Percentiles rank a stretch among this genome's conserved stretches.
These are phyloP conservation scores for Fusarium sp. DNA, from an alignment of 2,329 filamentous ascomycete genomes.

Conservation along the genomic window DNA sequence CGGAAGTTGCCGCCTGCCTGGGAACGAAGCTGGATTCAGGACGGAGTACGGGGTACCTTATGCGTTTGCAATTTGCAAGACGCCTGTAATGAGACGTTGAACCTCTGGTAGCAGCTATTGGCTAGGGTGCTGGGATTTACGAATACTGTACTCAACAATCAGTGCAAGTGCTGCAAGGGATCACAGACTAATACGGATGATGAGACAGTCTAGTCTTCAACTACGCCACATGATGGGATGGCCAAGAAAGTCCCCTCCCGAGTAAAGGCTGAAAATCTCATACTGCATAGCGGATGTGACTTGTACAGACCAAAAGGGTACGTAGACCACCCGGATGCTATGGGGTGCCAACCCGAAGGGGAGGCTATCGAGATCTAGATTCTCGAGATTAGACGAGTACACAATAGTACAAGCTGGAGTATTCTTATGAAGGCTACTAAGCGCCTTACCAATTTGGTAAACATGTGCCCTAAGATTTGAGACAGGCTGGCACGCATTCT, in stretches of 20 bases:
- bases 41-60: neutral
- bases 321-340: neutral
- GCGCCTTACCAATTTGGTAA: neutral
- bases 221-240: slow-evolving; percentile 3
- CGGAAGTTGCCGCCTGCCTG: slow-evolving; percentile 8
- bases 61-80: neutral
- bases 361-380: slow-evolving; percentile 30
- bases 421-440: neutral
- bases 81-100: slow-evolving; percentile 3
- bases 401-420: neutral
- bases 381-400: slow-evolving; percentile 27
- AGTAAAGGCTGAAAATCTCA: neutral
- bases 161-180: neutral
- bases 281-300: neutral
- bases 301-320: neutral
- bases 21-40: neutral
- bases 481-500: neutral
- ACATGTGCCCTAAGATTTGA: neutral
- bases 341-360: neutral
- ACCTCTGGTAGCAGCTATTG: neutral
- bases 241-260: neutral
- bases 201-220: slow-evolving; percentile 5
- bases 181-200: neutral
- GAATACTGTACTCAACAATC: neutral
- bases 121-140: neutral